Evolutionary conservation across 768 basidiomycete species (phyloP), one percentile per base, ranked within the genome.

Genomic region (Steccherinum ochraceum): DNA sequence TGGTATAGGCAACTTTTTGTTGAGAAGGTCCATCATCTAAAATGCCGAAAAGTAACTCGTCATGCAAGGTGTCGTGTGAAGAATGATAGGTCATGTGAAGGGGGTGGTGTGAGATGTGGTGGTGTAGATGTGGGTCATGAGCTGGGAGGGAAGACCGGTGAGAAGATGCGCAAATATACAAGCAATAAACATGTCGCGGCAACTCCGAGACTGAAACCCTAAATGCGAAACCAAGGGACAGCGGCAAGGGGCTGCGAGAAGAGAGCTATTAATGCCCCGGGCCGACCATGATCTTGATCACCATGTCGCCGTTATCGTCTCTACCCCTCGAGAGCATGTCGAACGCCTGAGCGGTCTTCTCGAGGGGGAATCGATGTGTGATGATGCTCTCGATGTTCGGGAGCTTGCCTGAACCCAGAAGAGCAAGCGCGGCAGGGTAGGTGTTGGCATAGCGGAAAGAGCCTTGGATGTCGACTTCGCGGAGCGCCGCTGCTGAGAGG

Each of bases 391-490:
- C 77, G 40, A 88, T 71, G 55, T 81, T 78, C 40, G 72, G 67
- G 26, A 92, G 75, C 57, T 74, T 74, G 25, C 87, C 86, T 3
- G 82, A 79, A 13, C 77, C 76, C 45, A 64, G 68, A 58, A 98
- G 77, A 2, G 75, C 69, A 42, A 97, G 72, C 19, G 94, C 95
- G n/a, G 81, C 81, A 18, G 88, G 81, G 65, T 95, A 98, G 10
- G 91, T 93, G 71, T 92, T 83, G 53, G 86, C 85, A 61, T 93
- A 93, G 25, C 90, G 80, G 78, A 96, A 96, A 30, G 87, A 89
- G 57, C 93, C 94, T 54, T 83, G 80, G 60, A 97, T 82, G 67
- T 97, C 93, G 53, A 97, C 90, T 69, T 96, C 94, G 47, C 94
- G 84, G 51, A 84, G 67, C 13, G 90, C 86, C 39, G 93, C 89